Percentiles rank a stretch among this genome's conserved stretches.
These are phyloP conservation scores for Porogramme epimiltina DNA, from an alignment of 1,284 basidiomycete genomes.

Conservation along the genomic window DNA sequence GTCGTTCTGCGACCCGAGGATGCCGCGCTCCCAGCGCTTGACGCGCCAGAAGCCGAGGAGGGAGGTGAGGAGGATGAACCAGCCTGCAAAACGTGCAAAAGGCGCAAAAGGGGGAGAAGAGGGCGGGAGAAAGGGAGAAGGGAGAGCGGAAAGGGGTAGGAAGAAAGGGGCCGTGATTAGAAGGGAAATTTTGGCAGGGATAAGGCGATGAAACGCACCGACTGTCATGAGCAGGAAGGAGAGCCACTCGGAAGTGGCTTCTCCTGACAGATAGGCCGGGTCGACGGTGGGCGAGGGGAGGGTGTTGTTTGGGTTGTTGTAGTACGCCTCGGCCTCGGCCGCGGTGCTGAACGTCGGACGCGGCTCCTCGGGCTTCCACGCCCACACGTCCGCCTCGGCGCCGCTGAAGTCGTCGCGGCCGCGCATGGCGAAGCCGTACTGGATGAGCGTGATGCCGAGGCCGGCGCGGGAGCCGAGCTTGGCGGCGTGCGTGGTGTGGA, in stretches of 20 bases:
- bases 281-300: slow-evolving; percentile 14
- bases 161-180: not conserved
- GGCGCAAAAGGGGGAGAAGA: not conserved
- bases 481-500: slow-evolving; percentile 94
- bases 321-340: slow-evolving; percentile 51
- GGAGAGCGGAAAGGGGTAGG: too few relatives aligned
- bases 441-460: slow-evolving; percentile 92
- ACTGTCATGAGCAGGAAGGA: slow-evolving; percentile 94
- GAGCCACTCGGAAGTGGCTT: slow-evolving; percentile 82
- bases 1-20: slow-evolving; percentile 46
- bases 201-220: slow-evolving; percentile 50
- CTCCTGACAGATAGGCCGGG: slow-evolving; percentile 29
- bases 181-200: not conserved
- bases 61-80: slow-evolving; percentile 90
- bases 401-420: slow-evolving; percentile 36
- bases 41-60: slow-evolving; percentile 91
- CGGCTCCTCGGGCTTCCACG: slow-evolving; percentile 27
- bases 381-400: slow-evolving; percentile 26
- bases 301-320: slow-evolving; percentile 33
- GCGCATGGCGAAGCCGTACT: slow-evolving; percentile 90
- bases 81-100: slow-evolving; percentile 49
- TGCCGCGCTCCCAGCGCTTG: slow-evolving; percentile 82
- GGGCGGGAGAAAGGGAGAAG: not conserved
- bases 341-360: slow-evolving; percentile 44
- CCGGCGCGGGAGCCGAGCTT: slow-evolving; percentile 94